Conservation (phyloP, 768 basidiomycete species). For the Sarcodon aspratus region DNA sequence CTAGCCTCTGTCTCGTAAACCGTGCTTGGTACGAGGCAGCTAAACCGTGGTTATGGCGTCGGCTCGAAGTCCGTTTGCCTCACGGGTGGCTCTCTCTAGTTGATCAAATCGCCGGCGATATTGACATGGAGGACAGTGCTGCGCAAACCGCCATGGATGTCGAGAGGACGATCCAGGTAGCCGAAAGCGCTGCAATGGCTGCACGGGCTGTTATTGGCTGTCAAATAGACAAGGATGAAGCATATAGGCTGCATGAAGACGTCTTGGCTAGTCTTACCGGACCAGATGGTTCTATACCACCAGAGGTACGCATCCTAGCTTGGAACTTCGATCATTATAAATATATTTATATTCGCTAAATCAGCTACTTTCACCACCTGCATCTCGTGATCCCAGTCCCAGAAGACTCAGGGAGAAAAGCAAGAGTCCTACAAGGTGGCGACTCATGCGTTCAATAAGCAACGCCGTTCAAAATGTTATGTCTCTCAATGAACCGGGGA, state of each 20-base stretch:
- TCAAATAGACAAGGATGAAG: slow-evolving; percentile 25
- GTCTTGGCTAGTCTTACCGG: slow-evolving; percentile 44
- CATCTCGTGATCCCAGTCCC: slow-evolving; percentile 78
- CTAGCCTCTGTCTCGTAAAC: slow-evolving; percentile 66
- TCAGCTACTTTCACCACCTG: slow-evolving; percentile 66
- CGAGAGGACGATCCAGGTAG: slow-evolving; percentile 56
- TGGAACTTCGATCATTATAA: not conserved
- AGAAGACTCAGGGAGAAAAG: slow-evolving; percentile 65
- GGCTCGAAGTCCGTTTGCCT: slow-evolving; percentile 73
- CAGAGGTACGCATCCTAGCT: slow-evolving; percentile 17
- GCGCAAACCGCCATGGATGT: slow-evolving; percentile 51
- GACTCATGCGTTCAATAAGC: slow-evolving; percentile 67
- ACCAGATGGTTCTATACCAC: slow-evolving; percentile 62
- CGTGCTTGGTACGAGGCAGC: slow-evolving; percentile 72
- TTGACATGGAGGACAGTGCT: slow-evolving; percentile 33
- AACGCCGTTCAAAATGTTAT: slow-evolving; percentile 67
- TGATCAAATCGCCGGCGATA: slow-evolving; percentile 68
- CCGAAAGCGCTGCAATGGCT: slow-evolving; percentile 49
- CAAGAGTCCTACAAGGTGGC: slow-evolving; percentile 77
- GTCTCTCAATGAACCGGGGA: slow-evolving; percentile 48
- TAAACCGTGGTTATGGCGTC: slow-evolving; percentile 83
- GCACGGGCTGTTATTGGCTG: slow-evolving; percentile 24
- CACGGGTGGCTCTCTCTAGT: slow-evolving; percentile 77
- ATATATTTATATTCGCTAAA: not conserved
- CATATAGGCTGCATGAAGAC: slow-evolving; percentile 44